phyloP scores from a whole-genome alignment of 2,329 filamentous ascomycete genomes.

The Fusarium nematophilum region DNA sequence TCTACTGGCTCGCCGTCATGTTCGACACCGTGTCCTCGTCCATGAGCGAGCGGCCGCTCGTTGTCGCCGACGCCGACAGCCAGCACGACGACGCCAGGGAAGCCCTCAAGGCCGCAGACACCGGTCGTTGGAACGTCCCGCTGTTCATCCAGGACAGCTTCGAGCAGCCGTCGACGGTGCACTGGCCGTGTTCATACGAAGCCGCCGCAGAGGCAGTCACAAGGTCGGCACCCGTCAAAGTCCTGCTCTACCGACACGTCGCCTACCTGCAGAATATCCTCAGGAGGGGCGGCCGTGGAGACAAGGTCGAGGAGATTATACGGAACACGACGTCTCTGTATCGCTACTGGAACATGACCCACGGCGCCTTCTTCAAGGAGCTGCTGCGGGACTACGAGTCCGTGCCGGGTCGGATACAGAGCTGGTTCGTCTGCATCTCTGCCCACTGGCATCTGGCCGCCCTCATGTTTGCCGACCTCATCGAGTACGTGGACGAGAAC shows the following conservation, averaged over 20 bases:
- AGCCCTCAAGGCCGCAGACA: conserved; percentile 11
- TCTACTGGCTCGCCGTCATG: conserved; percentile 71
- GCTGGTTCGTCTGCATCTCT: conserved; percentile 68
- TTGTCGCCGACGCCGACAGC: conserved; percentile 53
- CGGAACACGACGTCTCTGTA: conserved; percentile 60
- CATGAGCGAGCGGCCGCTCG: conserved; percentile 55
- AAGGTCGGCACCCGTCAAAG: conserved; percentile 67
- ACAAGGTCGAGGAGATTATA: conserved; percentile 60
- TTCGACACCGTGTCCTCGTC: conserved; percentile 67
- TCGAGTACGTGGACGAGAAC: conserved; percentile 61
- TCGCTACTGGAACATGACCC: conserved; percentile 64
- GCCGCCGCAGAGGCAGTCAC: conserved; percentile 60
- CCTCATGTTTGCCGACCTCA: conserved; percentile 64
- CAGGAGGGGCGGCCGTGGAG: conserved; percentile 49
- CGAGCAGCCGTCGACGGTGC: conserved; percentile 34
- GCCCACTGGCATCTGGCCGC: conserved; percentile 68
- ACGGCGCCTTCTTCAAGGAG: conserved; percentile 63
- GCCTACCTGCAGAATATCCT: conserved; percentile 62
- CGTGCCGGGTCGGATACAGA: conserved; percentile 64
- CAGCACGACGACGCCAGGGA: conserved; percentile 46
- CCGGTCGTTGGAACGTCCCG: conserved; percentile 39
- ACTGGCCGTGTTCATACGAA: conserved; percentile 66
- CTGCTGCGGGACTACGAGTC: conserved; percentile 59
- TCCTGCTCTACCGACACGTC: conserved; percentile 66
- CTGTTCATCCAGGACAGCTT: conserved; percentile 43